Conservation (phyloP, 257 asterid genomes). For the Nicotiana paniculata region DNA sequence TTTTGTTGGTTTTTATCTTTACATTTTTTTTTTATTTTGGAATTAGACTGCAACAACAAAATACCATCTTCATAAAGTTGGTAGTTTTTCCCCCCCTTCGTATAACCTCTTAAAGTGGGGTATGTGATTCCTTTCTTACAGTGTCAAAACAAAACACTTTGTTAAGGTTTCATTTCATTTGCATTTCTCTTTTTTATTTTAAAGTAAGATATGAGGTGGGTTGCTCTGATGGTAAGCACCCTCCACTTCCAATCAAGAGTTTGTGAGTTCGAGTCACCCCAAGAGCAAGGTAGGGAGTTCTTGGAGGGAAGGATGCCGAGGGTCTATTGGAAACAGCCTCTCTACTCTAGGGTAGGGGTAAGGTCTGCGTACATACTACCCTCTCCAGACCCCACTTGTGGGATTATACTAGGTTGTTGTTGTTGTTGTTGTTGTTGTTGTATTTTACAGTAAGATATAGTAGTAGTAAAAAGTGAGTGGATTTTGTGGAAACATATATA, state of each 20-base stretch:
- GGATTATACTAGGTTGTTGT: too few species aligned
- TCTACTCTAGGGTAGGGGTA: too few species aligned
- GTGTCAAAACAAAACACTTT: not conserved
- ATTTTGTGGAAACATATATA: not conserved
- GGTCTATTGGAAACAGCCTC: too few species aligned
- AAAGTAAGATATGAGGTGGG: not conserved
- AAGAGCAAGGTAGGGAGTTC: too few species aligned
- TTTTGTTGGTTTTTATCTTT: not conserved
- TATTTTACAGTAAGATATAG: not conserved
- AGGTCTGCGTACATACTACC: too few species aligned
- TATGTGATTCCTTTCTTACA: not conserved
- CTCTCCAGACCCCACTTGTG: too few species aligned
- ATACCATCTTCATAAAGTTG: not conserved
- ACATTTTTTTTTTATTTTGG: not conserved
- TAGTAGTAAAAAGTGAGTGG: not conserved
- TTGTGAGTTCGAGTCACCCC: too few species aligned
- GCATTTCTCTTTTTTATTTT: not conserved
- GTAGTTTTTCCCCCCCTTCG: not conserved
- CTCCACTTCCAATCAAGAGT: too few species aligned
- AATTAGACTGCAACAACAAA: not conserved
- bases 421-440: too few species aligned
- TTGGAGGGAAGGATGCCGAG: too few species aligned
- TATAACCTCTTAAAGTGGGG: slow-evolving; percentile 7
- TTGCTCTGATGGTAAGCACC: too few species aligned
- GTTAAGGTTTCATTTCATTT: slow-evolving; percentile 2